phyloP scores from a whole-genome alignment of 2,329 filamentous ascomycete species.

The Pseudogymnoascus sp. region DNA sequence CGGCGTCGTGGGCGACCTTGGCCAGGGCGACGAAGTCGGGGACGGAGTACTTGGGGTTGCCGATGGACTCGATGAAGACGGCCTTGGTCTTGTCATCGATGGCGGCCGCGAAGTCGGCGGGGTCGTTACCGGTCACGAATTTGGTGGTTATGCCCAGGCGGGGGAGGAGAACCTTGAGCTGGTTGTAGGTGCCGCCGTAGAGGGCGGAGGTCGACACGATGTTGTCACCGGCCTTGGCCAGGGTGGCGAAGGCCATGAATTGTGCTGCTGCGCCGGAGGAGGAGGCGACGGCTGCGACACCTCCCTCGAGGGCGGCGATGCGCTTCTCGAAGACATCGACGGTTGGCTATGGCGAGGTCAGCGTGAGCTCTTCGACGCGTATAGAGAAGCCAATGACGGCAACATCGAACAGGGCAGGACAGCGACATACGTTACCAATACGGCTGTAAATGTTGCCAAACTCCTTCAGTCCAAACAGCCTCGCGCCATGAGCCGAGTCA shows the following conservation, averaged over 20 bases:
- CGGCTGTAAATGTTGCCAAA: conserved; percentile 97
- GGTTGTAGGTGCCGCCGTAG: conserved; percentile 95
- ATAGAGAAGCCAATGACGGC: neutral
- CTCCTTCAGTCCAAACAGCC: conserved; percentile 94
- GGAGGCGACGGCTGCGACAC: conserved; percentile 76
- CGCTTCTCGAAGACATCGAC: conserved; percentile 96
- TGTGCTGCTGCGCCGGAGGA: conserved; percentile 85
- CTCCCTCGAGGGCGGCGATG: conserved; percentile 90
- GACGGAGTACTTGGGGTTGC: conserved; percentile 89
- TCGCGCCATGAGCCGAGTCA: conserved; percentile 90
- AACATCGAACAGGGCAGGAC: neutral
- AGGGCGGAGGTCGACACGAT: conserved; percentile 86
- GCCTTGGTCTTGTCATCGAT: conserved; percentile 95
- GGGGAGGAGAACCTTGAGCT: conserved; percentile 85
- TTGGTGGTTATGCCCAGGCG: conserved; percentile 83
- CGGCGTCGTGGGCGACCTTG: conserved; percentile 65
- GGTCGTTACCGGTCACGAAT: conserved; percentile 74
- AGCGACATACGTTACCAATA: conserved; percentile 68
- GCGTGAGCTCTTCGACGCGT: neutral
- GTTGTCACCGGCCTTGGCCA: conserved; percentile 87
- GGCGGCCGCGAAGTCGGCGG: conserved; percentile 68
- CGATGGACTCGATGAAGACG: conserved; percentile 85
- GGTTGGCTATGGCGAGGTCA: conserved; percentile 63
- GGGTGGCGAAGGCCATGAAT: conserved; percentile 78
- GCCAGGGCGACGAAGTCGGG: conserved; percentile 85